These are phyloP conservation scores for Nemania diffusa DNA, from an alignment of 2,329 filamentous ascomycete species.

Conservation along the genomic window DNA sequence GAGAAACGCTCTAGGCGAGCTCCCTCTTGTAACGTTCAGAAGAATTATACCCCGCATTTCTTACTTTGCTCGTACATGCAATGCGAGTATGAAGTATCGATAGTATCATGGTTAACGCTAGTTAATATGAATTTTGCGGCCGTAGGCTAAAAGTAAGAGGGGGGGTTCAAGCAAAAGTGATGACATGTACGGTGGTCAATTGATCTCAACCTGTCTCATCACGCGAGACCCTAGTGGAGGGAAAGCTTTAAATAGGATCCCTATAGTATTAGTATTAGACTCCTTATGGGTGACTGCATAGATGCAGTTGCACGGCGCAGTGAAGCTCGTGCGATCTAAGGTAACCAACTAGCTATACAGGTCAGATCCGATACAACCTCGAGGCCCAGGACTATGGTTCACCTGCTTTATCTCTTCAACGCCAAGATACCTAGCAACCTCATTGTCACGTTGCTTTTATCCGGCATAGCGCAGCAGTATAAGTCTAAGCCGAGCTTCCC, in stretches of 20 bases:
- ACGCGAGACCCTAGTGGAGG: neutral
- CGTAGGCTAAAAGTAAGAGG: neutral
- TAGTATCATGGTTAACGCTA: neutral
- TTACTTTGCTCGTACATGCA: neutral
- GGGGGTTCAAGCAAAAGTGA: neutral
- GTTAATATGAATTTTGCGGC: neutral
- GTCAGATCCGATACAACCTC: neutral
- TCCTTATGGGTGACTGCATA: neutral
- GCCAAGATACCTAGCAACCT: neutral
- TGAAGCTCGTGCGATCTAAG: slow-evolving; percentile 1
- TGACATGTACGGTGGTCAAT: neutral
- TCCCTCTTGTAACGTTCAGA: slow-evolving; percentile 26
- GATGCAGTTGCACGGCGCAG: neutral
- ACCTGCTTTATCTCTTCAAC: neutral
- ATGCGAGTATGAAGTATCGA: neutral
- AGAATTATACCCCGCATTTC: slow-evolving; percentile 21
- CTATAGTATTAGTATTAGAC: too few species aligned
- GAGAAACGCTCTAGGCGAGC: slow-evolving; percentile 9
- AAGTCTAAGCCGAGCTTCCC: neutral
- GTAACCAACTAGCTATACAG: neutral
- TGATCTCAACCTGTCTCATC: neutral
- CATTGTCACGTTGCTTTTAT: neutral
- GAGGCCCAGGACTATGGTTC: neutral
- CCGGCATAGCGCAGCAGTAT: neutral
- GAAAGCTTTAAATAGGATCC: too few species aligned